phyloP scores from a whole-genome alignment of 2,329 filamentous ascomycete genomes.

The Dactylellina cionopaga region DNA sequence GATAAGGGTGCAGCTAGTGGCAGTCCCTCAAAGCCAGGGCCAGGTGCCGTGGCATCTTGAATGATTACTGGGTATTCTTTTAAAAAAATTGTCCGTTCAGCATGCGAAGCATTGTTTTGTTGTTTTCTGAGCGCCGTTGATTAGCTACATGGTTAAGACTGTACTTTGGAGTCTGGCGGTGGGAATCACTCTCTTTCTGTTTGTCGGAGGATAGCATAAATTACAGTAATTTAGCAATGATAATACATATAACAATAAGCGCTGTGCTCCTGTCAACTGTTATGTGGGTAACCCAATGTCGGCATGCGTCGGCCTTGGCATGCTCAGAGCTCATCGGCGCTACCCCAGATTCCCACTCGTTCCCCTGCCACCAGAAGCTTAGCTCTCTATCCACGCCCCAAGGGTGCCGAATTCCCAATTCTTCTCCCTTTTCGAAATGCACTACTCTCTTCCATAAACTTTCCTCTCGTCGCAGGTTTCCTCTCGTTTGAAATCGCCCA shows the following conservation, averaged over 20 bases:
- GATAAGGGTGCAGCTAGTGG: constrained; percentile 19
- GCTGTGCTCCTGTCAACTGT: not conserved
- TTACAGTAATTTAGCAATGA: not conserved
- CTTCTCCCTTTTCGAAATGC: constrained; percentile 26
- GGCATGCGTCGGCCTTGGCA: constrained; percentile 54
- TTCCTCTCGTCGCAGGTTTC: not conserved
- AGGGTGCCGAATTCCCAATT: too few species aligned
- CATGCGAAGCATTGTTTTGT: too few species aligned
- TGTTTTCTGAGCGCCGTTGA: constrained; percentile 10
- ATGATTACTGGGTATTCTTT: constrained; percentile 16
- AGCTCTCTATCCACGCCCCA: constrained; percentile 20
- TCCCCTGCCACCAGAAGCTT: constrained; percentile 42
- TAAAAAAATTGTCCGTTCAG: constrained; percentile 11
- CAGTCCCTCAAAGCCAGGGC: constrained; percentile 18
- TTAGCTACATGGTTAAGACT: not conserved
- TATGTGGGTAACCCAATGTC: constrained; percentile 29
- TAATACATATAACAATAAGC: not conserved
- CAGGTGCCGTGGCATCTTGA: constrained; percentile 49
- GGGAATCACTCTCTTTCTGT: constrained; percentile 3
- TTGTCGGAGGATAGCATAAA: not conserved
- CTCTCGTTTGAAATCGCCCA: not conserved
- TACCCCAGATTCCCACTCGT: constrained; percentile 37
- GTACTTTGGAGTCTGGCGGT: constrained; percentile 30
- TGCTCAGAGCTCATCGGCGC: constrained; percentile 22
- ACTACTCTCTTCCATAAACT: not conserved